phyloP scores from a whole-genome alignment of 257 asterid species.

The Leptodermis oblonga region DNA sequence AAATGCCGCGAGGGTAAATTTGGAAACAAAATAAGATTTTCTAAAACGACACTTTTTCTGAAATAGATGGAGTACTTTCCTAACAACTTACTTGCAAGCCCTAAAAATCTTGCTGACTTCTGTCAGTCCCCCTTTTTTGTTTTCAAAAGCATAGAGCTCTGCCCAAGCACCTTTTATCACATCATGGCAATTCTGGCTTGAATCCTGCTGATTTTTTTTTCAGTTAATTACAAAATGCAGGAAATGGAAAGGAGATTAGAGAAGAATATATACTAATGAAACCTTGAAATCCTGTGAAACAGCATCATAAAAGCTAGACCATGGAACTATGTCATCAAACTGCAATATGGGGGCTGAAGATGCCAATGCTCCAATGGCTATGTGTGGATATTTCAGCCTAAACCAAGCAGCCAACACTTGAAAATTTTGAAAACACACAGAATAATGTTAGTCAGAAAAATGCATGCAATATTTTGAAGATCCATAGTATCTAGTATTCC shows the following conservation, averaged over 20 bases:
- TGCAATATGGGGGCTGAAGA: conserved; percentile 85
- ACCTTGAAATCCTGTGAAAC: conserved; percentile 86
- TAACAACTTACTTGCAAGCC: conserved; percentile 67
- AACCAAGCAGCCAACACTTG: conserved; percentile 89
- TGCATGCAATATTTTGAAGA: not conserved
- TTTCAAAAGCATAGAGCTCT: conserved; percentile 43
- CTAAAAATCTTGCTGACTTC: conserved; percentile 50
- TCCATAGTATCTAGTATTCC: not conserved
- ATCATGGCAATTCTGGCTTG: conserved; percentile 57
- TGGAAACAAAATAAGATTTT: no score
- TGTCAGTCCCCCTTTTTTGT: conserved; percentile 32
- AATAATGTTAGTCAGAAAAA: no score
- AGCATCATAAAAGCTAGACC: conserved; percentile 84
- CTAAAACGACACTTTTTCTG: no score
- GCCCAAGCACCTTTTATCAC: conserved; percentile 74
- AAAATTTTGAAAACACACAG: conserved; percentile 10
- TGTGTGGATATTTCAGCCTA: conserved; percentile 74
- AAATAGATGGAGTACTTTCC: no score
- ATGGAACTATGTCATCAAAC: conserved; percentile 68
- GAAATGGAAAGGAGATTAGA: not conserved
- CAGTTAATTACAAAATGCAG: not conserved
- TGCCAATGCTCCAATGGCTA: conserved; percentile 79
- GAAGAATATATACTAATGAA: not conserved
- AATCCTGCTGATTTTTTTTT: conserved; percentile 35
- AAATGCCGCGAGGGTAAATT: no score